These are phyloP conservation scores for Candida quercuum DNA, from an alignment of 805 yeast genomes.

Conservation along the genomic window DNA sequence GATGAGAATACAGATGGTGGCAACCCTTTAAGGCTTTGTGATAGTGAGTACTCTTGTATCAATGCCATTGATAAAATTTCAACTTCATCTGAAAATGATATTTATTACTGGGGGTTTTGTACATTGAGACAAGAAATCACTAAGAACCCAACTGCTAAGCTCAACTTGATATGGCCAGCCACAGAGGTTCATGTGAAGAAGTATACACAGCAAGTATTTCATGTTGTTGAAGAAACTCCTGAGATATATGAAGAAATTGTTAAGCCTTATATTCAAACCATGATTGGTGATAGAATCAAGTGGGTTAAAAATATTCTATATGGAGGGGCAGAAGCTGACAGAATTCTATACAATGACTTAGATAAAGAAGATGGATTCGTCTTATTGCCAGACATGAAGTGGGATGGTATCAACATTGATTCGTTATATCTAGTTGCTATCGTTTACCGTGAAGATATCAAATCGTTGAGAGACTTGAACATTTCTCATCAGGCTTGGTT, in stretches of 20 bases:
- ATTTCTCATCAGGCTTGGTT: constrained; percentile 55
- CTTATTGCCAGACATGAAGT: constrained; percentile 90
- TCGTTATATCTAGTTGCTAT: constrained; percentile 75
- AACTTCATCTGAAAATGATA: constrained; percentile 65
- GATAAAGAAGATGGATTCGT: constrained; percentile 51
- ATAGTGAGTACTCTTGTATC: constrained; percentile 24
- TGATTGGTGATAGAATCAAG: constrained; percentile 71
- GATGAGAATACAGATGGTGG: constrained; percentile 19
- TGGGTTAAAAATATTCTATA: constrained; percentile 88
- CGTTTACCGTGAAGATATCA: constrained; percentile 61
- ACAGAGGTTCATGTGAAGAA: constrained; percentile 79
- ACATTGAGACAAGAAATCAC: constrained; percentile 42
- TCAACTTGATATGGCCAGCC: constrained; percentile 85
- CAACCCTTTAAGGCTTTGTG: constrained; percentile 18
- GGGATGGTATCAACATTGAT: constrained; percentile 75
- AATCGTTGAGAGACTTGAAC: constrained; percentile 72
- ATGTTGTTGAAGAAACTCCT: constrained; percentile 76
- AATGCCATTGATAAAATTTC: constrained; percentile 24
- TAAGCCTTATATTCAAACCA: constrained; percentile 68
- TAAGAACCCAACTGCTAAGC: constrained; percentile 53
- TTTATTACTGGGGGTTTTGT: constrained; percentile 77
- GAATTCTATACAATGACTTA: constrained; percentile 61
- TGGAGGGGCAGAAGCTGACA: constrained; percentile 79
- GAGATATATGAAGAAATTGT: constrained; percentile 58
- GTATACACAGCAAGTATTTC: constrained; percentile 54